Conservation (phyloP, 1,284 basidiomycete genomes). For the Coniferiporia weirii region DNA sequence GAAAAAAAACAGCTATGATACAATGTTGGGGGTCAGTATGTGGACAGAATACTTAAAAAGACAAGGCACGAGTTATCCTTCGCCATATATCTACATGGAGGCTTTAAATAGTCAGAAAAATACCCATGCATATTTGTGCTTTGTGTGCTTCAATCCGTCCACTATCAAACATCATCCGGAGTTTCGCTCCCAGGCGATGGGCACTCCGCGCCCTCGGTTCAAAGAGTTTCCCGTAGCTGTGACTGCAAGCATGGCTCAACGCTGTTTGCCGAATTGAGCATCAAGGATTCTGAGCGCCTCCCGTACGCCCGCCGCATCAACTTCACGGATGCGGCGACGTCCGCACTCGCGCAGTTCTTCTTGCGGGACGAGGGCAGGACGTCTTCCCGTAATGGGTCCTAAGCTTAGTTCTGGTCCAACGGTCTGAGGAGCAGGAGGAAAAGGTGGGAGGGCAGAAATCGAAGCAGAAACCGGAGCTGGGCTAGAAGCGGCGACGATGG, state of each 20-base stretch:
- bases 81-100: too few species aligned
- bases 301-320: slow-evolving; percentile 71
- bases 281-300: slow-evolving; percentile 78
- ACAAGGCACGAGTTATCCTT: not conserved
- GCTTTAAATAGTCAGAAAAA: too few species aligned
- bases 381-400: slow-evolving; percentile 9
- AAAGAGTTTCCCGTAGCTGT: too few species aligned
- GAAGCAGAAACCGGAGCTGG: not conserved
- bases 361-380: slow-evolving; percentile 48
- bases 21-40: not conserved
- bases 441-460: not conserved
- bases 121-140: not conserved
- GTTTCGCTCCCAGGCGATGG: not conserved
- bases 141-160: not conserved
- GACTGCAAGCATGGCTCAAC: slow-evolving; percentile 15
- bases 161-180: not conserved
- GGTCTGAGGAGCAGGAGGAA: not conserved
- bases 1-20: slow-evolving; percentile 5
- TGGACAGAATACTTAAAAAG: too few species aligned
- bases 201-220: slow-evolving; percentile 15
- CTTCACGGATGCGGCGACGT: slow-evolving; percentile 59
- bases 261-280: slow-evolving; percentile 47
- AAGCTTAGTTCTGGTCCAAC: not conserved
- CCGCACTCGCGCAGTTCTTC: slow-evolving; percentile 57
- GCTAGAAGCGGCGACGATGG: not conserved